Conservation (phyloP, 2,329 filamentous ascomycete species). For the Colletotrichum orbiculare region DNA sequence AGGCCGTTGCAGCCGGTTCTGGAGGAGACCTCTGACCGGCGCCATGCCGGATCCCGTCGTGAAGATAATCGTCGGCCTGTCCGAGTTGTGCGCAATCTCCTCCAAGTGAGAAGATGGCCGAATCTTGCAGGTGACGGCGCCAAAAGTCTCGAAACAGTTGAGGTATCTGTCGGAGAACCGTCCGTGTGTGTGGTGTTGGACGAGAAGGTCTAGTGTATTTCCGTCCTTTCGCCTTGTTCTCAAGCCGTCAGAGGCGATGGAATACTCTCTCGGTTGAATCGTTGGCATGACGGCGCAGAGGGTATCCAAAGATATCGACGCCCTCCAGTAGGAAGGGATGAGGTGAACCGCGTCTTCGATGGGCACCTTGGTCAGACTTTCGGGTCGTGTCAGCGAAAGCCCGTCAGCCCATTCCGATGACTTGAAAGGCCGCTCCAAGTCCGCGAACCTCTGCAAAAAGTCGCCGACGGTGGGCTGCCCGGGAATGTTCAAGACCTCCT, state of each 20-base stretch:
- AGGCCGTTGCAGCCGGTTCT: constrained; percentile 16
- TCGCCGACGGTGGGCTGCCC: constrained; percentile 20
- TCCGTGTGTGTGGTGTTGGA: constrained; percentile 24
- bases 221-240: constrained; percentile 5
- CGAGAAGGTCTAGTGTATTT: constrained; percentile 26
- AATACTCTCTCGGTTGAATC: constrained; percentile 30
- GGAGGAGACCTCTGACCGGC: constrained; percentile 26
- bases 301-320: constrained; percentile 5
- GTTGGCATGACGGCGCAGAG: constrained; percentile 29
- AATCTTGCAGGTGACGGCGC: constrained; percentile 32
- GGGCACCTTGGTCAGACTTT: constrained; percentile 17
- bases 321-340: constrained; percentile 25
- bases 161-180: constrained; percentile 30
- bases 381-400: constrained; percentile 9
- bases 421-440: constrained; percentile 30
- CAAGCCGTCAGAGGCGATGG: constrained; percentile 27
- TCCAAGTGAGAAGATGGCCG: constrained; percentile 23
- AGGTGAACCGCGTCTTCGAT: constrained; percentile 27
- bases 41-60: constrained; percentile 35
- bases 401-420: constrained; percentile 7
- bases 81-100: constrained; percentile 14
- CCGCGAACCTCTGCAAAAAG: constrained; percentile 20
- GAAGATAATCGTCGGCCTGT: constrained; percentile 30
- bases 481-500: constrained; percentile 12
- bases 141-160: constrained; percentile 20